These are phyloP conservation scores for Anthracocystis panici-leucophaei DNA, from an alignment of 1,284 basidiomycete species.

Conservation along the genomic window DNA sequence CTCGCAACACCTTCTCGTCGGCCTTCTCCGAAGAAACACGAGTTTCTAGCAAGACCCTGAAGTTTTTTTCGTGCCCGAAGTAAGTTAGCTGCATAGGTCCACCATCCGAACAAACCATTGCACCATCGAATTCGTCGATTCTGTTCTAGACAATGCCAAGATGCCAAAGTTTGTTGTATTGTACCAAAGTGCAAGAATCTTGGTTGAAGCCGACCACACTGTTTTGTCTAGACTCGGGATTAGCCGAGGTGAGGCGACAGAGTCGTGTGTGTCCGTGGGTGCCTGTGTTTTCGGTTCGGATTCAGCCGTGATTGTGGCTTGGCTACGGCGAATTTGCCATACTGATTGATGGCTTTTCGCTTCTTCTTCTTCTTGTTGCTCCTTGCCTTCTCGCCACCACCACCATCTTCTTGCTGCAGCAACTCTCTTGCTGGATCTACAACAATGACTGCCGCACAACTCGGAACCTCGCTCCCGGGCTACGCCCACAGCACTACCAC, in stretches of 20 bases:
- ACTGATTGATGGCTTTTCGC: constrained; percentile 3
- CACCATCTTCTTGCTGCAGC: constrained; percentile 6
- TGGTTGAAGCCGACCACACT: no score
- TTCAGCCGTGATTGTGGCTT: background rate
- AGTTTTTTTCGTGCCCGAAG: background rate
- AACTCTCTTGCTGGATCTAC: background rate
- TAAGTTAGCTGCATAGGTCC: background rate
- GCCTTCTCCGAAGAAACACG: background rate
- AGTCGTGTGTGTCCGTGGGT: background rate
- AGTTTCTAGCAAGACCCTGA: background rate
- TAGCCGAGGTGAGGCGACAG: background rate
- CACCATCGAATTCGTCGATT: background rate
- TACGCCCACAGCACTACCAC: constrained; percentile 44
- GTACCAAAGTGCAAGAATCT: background rate
- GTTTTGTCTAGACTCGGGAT: no score
- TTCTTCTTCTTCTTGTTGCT: background rate
- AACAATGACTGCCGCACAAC: constrained; percentile 23
- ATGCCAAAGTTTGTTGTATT: background rate
- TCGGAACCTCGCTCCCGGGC: constrained; percentile 15
- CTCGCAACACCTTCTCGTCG: background rate
- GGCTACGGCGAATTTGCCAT: constrained; percentile 1
- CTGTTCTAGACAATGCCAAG: no score
- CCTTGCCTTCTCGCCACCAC: constrained; percentile 11
- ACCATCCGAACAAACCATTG: background rate
- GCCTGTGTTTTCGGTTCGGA: background rate